phyloP scores from a whole-genome alignment of 768 basidiomycete species.

The Rhizopogon rudus region DNA sequence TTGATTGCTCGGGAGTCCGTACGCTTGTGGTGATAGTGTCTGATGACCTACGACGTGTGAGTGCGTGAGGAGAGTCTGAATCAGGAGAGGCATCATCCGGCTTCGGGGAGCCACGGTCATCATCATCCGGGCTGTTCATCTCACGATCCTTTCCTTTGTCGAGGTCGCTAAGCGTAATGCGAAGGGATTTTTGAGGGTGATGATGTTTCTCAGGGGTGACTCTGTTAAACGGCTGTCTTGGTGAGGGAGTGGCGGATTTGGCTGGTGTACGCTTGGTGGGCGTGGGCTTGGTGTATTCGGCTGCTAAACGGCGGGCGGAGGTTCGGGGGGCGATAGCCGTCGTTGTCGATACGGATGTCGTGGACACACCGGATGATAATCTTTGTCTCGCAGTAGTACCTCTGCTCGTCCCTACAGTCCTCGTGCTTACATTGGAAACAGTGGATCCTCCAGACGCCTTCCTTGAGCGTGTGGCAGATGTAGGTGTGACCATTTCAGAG shows the following conservation, averaged over 20 bases:
- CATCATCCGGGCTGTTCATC: background rate
- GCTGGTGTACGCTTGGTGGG: slow-evolving; percentile 8
- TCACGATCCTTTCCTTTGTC: slow-evolving; percentile 3
- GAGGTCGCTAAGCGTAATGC: background rate
- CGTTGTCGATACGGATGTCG: slow-evolving; percentile 7
- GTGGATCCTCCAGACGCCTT: slow-evolving; percentile 25
- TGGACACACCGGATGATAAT: slow-evolving; percentile 23
- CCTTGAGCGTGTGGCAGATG: slow-evolving; percentile 23
- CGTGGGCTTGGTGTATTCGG: slow-evolving; percentile 15
- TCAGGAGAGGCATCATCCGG: background rate
- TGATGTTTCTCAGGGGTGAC: slow-evolving; percentile 3
- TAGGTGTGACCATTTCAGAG: slow-evolving; percentile 25
- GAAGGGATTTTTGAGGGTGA: background rate
- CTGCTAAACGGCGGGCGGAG: slow-evolving; percentile 17
- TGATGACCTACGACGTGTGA: slow-evolving; percentile 17
- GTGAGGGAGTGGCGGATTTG: background rate
- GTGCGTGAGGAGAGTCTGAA: slow-evolving; percentile 9
- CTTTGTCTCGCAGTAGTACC: slow-evolving; percentile 9
- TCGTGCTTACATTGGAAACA: slow-evolving; percentile 24
- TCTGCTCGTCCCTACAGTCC: slow-evolving; percentile 23
- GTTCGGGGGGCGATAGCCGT: slow-evolving; percentile 12
- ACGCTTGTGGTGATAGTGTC: slow-evolving; percentile 23
- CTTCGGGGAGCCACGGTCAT: background rate
- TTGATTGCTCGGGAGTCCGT: slow-evolving; percentile 16
- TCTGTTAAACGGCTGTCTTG: slow-evolving; percentile 8